Base-by-base conservation (phyloP, 768 basidiomycete species). In the Mycena leptocephala region DNA sequence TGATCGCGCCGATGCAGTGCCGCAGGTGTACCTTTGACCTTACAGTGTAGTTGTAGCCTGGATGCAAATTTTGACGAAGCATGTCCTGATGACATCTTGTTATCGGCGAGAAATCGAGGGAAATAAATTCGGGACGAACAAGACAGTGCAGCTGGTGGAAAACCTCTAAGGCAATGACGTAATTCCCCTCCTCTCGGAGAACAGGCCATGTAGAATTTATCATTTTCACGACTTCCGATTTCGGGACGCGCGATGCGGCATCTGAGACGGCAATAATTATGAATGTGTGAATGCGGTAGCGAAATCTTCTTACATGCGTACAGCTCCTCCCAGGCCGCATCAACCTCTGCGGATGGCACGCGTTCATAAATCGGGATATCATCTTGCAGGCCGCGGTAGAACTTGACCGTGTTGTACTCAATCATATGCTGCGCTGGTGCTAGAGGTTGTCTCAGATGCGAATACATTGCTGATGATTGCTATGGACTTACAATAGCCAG, bases 91-190 rank as follows among this genome's bases (percentile, higher is more conserved):
- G 28, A 18, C 24, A 26, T 24, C 18, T 5, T 30, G 32, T 46
- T 10, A 68, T 14, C n/a, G 48, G 28, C 33, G n/a, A 74, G 18
- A 5, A 7, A 30, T 2, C 26, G n/a, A 22, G 16, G 24, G 3
- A 32, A 13, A 5, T 18, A 33, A 24, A 24, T 22, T n/a, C 7
- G 37, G 33, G 10, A 65, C 61, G 13, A 11, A 81, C 80, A 35
- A 81, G 65, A 65, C 80, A 81, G 70, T 81, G 80, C 30, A 81
- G 62, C 51, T 79, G 76, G 32, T 81, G 80, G 41, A 81, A 81
- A 18, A 80, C 79, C 22, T 81, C 79, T 30, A 70, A 37, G 14
- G 76, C 77, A 14, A 80, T 63, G 20, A 80, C 65, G 63, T 81
- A 75, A 53, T 74, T 78, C 6, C 72, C 76, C 28, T 76, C 58